These are phyloP conservation scores for Orbilia javanica DNA, from an alignment of 2,329 filamentous ascomycete genomes.

Conservation along the genomic window DNA sequence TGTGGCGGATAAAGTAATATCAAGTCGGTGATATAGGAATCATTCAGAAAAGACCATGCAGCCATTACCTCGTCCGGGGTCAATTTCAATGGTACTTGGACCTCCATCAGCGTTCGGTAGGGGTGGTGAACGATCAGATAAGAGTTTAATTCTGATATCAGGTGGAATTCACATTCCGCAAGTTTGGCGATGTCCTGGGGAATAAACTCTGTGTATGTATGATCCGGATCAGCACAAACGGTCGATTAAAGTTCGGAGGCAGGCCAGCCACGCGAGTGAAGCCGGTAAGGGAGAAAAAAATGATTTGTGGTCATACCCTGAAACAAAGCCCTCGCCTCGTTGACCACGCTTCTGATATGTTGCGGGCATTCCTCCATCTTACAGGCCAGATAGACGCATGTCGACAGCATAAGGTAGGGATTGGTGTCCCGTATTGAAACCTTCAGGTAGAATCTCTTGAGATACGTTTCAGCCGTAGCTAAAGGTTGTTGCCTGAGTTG, in stretches of 20 bases:
- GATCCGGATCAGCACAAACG: conserved; percentile 50
- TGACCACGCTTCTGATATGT: conserved; percentile 90
- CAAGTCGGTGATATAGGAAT: conserved; percentile 92
- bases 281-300: conserved; percentile 25
- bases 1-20: conserved; percentile 88
- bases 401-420: conserved; percentile 91
- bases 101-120: conserved; percentile 81
- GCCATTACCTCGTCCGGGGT: conserved; percentile 82
- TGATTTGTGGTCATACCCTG: conserved; percentile 69
- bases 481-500: conserved; percentile 89
- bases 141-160: conserved; percentile 91
- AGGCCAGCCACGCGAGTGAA: conserved; percentile 27
- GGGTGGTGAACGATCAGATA: conserved; percentile 92
- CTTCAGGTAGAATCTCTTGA: conserved; percentile 91
- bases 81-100: conserved; percentile 78
- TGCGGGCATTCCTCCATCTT: conserved; percentile 99
- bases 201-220: conserved; percentile 72
- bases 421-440: conserved; percentile 94
- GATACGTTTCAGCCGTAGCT: conserved; percentile 92
- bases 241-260: conserved; percentile 47
- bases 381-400: conserved; percentile 92
- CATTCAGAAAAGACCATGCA: conserved; percentile 87
- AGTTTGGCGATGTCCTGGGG: conserved; percentile 83
- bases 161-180: conserved; percentile 91
- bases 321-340: conserved; percentile 87